phyloP scores from a whole-genome alignment of 305 asterid species.

The Fraxinus angustifolia region DNA sequence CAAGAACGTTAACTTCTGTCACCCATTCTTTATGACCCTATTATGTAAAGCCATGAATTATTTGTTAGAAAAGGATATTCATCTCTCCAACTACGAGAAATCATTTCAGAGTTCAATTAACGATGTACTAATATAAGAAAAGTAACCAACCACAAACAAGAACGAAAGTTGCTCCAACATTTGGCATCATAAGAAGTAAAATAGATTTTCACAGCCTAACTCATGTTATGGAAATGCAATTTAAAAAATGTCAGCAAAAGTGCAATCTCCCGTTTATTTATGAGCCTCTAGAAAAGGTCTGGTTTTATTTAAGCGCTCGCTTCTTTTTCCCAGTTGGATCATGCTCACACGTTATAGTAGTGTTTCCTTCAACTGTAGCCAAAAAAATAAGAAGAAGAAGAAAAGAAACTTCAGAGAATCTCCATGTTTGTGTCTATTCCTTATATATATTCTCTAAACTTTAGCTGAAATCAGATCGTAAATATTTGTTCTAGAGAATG shows the following conservation, averaged over 20 bases:
- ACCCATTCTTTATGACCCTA: constrained; percentile 99
- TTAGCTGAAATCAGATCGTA: background rate
- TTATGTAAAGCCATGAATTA: constrained; percentile 17
- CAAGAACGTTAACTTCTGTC: constrained; percentile 94
- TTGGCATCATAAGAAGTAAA: background rate
- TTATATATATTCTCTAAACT: background rate
- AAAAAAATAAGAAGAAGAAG: background rate
- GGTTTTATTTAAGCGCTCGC: background rate
- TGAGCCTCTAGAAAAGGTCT: background rate
- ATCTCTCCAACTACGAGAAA: background rate
- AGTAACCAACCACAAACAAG: background rate
- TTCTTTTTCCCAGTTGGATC: background rate
- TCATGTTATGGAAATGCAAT: background rate
- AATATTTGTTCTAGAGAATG: background rate
- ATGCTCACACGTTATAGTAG: background rate
- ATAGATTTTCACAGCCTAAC: background rate
- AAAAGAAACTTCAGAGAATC: background rate
- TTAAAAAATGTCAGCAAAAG: background rate
- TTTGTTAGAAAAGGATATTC: background rate
- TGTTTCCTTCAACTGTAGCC: background rate
- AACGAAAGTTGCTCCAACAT: background rate
- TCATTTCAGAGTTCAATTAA: background rate
- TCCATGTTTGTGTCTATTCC: background rate
- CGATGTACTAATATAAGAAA: background rate
- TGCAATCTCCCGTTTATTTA: background rate